These are phyloP conservation scores for Rhodomyrtus tomentosa DNA, from an alignment of 345 rosid species.

Conservation along the genomic window DNA sequence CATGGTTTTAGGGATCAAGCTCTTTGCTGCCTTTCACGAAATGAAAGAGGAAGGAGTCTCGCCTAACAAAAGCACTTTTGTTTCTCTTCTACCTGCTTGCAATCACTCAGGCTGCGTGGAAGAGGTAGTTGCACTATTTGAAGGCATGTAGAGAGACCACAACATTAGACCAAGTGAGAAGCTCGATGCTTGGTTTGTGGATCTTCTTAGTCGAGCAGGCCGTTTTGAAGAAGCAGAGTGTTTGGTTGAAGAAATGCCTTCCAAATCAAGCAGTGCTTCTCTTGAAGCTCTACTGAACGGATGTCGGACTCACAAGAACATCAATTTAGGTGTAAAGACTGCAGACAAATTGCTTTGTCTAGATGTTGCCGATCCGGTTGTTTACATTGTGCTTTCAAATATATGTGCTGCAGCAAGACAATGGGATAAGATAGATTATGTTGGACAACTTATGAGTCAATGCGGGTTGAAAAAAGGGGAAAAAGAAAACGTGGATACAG, in stretches of 20 bases:
- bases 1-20: conserved; percentile 19
- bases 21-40: conserved; percentile 4
- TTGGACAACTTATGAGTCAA: no score
- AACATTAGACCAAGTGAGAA: conserved; percentile 10
- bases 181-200: conserved; percentile 18
- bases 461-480: no score
- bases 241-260: conserved; percentile 10
- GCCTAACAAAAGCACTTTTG: conserved; percentile 16
- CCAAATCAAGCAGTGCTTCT: conserved; percentile 1
- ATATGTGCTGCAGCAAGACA: no score
- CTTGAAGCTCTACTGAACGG: conserved; percentile 15
- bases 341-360: conserved; percentile 9
- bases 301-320: conserved; percentile 8
- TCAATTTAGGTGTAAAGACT: not conserved
- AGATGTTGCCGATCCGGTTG: no score
- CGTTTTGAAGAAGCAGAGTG: conserved; percentile 11
- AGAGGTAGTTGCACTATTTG: conserved; percentile 11
- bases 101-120: conserved; percentile 17
- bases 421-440: no score
- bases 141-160: conserved; percentile 6
- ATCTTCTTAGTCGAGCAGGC: conserved; percentile 19
- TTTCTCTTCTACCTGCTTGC: conserved; percentile 18
- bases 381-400: no score
- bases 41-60: conserved; percentile 14
- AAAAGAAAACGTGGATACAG: conserved; percentile 14